Evolutionary conservation across 2,329 filamentous ascomycete species (phyloP).

Genomic region (Xylariaceae sp.): DNA sequence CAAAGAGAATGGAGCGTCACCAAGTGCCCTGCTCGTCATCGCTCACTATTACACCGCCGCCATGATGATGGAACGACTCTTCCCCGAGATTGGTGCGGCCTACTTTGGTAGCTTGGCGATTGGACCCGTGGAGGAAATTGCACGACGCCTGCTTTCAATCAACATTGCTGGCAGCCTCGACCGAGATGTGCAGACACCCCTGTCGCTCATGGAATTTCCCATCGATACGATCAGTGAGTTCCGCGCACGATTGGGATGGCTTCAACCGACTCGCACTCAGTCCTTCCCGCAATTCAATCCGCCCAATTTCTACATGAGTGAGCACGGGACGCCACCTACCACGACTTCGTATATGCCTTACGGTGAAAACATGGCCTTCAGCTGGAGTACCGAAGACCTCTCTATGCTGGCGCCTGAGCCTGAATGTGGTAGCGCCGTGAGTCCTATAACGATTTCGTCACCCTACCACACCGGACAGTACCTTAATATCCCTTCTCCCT

Average conservation of each 20-base stretch:
- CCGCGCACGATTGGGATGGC: slow-evolving; percentile 63
- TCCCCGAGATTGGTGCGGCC: slow-evolving; percentile 82
- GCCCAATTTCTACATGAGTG: slow-evolving; percentile 47
- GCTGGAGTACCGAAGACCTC: slow-evolving; percentile 59
- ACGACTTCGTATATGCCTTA: slow-evolving; percentile 47
- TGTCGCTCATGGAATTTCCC: slow-evolving; percentile 67
- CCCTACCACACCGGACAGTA: slow-evolving; percentile 53
- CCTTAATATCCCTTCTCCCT: slow-evolving; percentile 58
- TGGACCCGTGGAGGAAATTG: slow-evolving; percentile 79
- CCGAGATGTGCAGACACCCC: slow-evolving; percentile 54
- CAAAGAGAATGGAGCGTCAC: slow-evolving; percentile 68
- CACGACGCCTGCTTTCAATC: slow-evolving; percentile 65
- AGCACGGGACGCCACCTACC: slow-evolving; percentile 39
- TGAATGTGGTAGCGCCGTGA: slow-evolving; percentile 44
- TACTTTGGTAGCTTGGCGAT: slow-evolving; percentile 81
- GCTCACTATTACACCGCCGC: slow-evolving; percentile 89
- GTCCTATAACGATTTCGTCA: slow-evolving; percentile 52
- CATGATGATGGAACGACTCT: slow-evolving; percentile 81
- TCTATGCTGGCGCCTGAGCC: slow-evolving; percentile 49
- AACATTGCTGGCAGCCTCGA: slow-evolving; percentile 55
- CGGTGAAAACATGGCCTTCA: slow-evolving; percentile 52
- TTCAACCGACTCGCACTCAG: slow-evolving; percentile 52
- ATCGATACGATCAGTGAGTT: slow-evolving; percentile 65
- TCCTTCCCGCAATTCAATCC: slow-evolving; percentile 58
- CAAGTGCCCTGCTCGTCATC: slow-evolving; percentile 74